Percentiles rank a stretch among this genome's conserved stretches.
Conservation (phyloP, 1,284 basidiomycete genomes). For the Lentinula novae-zelandiae region DNA sequence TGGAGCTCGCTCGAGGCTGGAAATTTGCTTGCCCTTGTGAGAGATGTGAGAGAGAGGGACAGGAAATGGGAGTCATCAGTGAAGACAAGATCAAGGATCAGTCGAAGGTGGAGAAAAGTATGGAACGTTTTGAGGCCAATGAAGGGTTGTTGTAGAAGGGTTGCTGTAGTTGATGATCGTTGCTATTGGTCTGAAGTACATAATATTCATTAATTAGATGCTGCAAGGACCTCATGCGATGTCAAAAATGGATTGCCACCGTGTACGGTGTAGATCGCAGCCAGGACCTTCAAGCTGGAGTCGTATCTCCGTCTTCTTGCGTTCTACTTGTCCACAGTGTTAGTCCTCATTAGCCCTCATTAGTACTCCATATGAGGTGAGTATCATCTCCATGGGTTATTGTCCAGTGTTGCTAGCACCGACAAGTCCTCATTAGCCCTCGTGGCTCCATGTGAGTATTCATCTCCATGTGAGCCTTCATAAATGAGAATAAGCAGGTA, state of each 20-base stretch:
- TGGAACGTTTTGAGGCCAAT: conserved; percentile 10
- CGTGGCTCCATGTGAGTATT: too few species aligned
- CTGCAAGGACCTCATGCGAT: background rate
- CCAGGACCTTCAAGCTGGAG: conserved; percentile 25
- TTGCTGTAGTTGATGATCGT: background rate
- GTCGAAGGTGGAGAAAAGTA: conserved; percentile 49
- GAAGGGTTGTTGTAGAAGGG: conserved; percentile 6
- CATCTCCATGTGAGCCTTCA: too few species aligned
- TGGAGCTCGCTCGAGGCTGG: conserved; percentile 78
- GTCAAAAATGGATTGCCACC: conserved; percentile 16
- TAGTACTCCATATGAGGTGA: too few species aligned
- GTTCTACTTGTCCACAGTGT: too few species aligned
- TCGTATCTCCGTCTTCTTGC: too few species aligned
- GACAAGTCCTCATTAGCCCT: too few species aligned
- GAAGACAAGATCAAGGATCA: conserved; percentile 45
- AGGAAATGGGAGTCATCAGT: conserved; percentile 22
- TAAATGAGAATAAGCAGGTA: too few species aligned
- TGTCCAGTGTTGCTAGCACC: too few species aligned
- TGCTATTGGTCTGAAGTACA: background rate
- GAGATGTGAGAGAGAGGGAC: conserved; percentile 56
- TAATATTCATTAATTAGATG: too few species aligned
- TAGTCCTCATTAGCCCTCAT: too few species aligned
- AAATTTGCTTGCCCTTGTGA: conserved; percentile 69
- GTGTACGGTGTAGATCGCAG: conserved; percentile 21
- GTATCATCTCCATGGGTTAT: too few species aligned